These are phyloP conservation scores for Lagerstroemia fauriei DNA, from an alignment of 441 rosid genomes.

Conservation along the genomic window DNA sequence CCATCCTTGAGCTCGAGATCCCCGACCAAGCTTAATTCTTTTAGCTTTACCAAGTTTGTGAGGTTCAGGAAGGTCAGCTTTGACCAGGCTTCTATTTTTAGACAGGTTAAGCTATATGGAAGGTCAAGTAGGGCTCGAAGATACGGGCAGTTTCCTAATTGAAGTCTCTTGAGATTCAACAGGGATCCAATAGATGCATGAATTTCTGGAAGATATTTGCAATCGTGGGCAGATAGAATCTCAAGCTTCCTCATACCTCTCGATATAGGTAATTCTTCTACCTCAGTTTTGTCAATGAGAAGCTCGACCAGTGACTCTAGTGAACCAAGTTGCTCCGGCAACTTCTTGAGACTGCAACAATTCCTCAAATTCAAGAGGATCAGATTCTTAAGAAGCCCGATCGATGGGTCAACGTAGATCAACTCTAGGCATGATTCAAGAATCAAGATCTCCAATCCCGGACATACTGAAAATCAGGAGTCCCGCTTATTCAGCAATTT, in stretches of 20 bases:
- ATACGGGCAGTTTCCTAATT: background rate
- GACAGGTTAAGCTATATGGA: background rate
- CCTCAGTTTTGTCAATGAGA: background rate
- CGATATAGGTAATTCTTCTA: background rate
- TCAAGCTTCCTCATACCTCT: slow-evolving; percentile 4
- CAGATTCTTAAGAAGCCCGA: background rate
- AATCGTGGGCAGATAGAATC: background rate
- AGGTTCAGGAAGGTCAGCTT: background rate
- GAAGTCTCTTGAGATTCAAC: background rate
- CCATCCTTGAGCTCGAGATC: background rate
- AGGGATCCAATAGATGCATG: background rate
- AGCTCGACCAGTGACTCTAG: background rate
- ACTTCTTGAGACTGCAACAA: background rate
- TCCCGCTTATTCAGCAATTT: background rate
- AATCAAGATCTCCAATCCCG: background rate
- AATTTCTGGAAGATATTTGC: too few relatives aligned
- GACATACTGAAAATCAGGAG: background rate
- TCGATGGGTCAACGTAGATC: background rate
- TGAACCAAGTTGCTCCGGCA: background rate
- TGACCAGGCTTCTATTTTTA: background rate
- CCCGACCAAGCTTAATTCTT: too few relatives aligned
- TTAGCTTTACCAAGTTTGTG: too few relatives aligned
- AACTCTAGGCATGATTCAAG: background rate
- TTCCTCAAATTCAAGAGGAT: background rate
- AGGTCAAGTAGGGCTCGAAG: background rate